A percentile compares a stretch with the other conserved stretches of the same genome.
phyloP scores from a whole-genome alignment of 2,329 filamentous ascomycete genomes.

The Cladosporium velox region DNA sequence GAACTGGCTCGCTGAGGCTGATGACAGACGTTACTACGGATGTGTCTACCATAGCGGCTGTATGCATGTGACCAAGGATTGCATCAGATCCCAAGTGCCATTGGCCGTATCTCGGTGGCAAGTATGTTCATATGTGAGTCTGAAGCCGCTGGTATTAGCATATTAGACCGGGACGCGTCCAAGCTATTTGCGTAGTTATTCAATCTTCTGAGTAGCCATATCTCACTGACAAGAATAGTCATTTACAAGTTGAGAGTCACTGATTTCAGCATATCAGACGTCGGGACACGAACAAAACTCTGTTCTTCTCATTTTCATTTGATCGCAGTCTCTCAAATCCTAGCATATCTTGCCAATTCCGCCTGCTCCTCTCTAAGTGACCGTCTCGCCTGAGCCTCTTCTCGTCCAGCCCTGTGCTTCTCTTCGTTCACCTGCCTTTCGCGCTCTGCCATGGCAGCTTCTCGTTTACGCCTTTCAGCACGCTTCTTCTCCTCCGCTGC shows the following conservation, averaged over 20 bases:
- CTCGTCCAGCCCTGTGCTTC: slow-evolving; percentile 28
- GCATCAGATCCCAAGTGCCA: not conserved
- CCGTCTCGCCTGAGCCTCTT: slow-evolving; percentile 27
- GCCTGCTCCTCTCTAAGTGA: slow-evolving; percentile 23
- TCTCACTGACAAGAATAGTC: not conserved
- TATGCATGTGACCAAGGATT: not conserved
- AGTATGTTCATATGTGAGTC: not conserved
- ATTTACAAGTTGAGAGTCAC: not conserved
- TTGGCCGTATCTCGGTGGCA: not conserved
- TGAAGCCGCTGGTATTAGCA: not conserved
- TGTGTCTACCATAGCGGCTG: not conserved
- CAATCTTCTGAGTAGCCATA: not conserved
- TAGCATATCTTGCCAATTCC: slow-evolving; percentile 21
- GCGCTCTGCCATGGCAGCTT: slow-evolving; percentile 67
- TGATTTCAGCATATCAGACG: not conserved
- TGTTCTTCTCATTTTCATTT: not conserved
- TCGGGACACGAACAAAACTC: not conserved
- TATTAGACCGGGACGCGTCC: not conserved
- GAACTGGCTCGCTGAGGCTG: not conserved
- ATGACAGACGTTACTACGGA: not conserved
- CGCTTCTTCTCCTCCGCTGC: slow-evolving; percentile 35
- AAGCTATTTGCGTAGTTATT: not conserved
- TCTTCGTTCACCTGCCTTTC: slow-evolving; percentile 44
- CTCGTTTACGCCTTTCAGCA: slow-evolving; percentile 44
- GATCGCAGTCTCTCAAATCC: not conserved